phyloP scores from a whole-genome alignment of 768 basidiomycete genomes.

The Phaeotremella fagi region DNA sequence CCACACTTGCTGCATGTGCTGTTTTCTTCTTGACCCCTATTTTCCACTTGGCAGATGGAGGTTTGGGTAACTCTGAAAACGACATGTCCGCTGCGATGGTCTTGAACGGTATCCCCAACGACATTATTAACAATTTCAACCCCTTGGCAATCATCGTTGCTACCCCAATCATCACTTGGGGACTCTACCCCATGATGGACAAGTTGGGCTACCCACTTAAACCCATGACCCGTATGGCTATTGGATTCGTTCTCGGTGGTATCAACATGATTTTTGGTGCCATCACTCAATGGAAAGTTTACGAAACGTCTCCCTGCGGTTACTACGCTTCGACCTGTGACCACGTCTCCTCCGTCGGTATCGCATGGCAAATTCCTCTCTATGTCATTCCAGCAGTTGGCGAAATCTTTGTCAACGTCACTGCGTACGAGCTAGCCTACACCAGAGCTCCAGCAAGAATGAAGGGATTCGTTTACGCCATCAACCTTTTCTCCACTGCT shows the following conservation, averaged over 20 bases:
- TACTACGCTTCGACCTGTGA: slow-evolving; percentile 37
- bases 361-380: slow-evolving; percentile 44
- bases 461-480: slow-evolving; percentile 45
- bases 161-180: slow-evolving; percentile 41
- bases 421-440: slow-evolving; percentile 46
- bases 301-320: slow-evolving; percentile 43
- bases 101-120: slow-evolving; percentile 43
- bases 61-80: slow-evolving; percentile 38
- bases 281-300: slow-evolving; percentile 45
- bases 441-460: slow-evolving; percentile 44
- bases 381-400: slow-evolving; percentile 40
- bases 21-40: slow-evolving; percentile 43
- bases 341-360: slow-evolving; percentile 21
- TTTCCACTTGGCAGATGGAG: slow-evolving; percentile 41
- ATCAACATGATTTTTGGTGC: slow-evolving; percentile 36
- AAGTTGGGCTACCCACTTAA: slow-evolving; percentile 25
- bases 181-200: slow-evolving; percentile 37
- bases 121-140: slow-evolving; percentile 44
- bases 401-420: slow-evolving; percentile 47
- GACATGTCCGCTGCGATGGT: slow-evolving; percentile 41
- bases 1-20: slow-evolving; percentile 41
- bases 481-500: slow-evolving; percentile 38
- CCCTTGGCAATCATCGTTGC: slow-evolving; percentile 32
- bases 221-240: slow-evolving; percentile 17
- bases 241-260: slow-evolving; percentile 24